phyloP scores from a whole-genome alignment of 495 filamentous ascomycete genomes.

The Lepidopterella palustris region DNA sequence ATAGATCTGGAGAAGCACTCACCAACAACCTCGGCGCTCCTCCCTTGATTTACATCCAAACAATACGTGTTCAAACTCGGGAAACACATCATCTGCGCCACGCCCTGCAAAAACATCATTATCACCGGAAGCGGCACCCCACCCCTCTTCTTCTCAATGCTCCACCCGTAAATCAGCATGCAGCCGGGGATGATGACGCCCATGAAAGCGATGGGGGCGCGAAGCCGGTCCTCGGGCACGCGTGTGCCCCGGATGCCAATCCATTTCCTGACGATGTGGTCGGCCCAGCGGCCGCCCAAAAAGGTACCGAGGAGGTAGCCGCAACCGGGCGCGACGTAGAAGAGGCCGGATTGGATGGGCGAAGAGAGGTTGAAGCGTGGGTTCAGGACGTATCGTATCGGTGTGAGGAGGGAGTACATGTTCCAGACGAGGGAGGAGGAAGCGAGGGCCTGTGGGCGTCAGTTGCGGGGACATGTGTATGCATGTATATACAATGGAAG shows the following conservation, averaged over 20 bases:
- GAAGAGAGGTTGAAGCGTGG: slow-evolving; percentile 61
- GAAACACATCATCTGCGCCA: slow-evolving; percentile 68
- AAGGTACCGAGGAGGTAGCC: slow-evolving; percentile 67
- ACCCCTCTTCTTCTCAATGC: slow-evolving; percentile 57
- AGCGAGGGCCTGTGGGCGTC: slow-evolving; percentile 42
- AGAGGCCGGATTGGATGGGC: slow-evolving; percentile 60
- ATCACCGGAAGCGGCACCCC: slow-evolving; percentile 63
- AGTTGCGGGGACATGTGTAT: not conserved
- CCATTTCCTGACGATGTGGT: slow-evolving; percentile 57
- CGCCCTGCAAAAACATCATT: slow-evolving; percentile 64
- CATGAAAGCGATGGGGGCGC: slow-evolving; percentile 54
- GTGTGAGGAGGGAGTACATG: slow-evolving; percentile 65
- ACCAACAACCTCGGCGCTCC: slow-evolving; percentile 57
- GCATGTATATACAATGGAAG: not conserved
- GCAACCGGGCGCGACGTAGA: slow-evolving; percentile 67
- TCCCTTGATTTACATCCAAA: slow-evolving; percentile 63
- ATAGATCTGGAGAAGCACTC: slow-evolving; percentile 2
- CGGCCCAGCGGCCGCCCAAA: slow-evolving; percentile 65
- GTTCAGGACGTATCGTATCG: slow-evolving; percentile 68
- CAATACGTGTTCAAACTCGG: slow-evolving; percentile 69
- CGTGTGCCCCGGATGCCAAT: slow-evolving; percentile 53
- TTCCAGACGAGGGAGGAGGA: slow-evolving; percentile 62
- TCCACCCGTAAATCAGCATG: slow-evolving; percentile 68
- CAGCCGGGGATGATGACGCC: slow-evolving; percentile 56
- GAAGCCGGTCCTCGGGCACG: slow-evolving; percentile 63